phyloP scores from a whole-genome alignment of 176 grass and related monocot genomes.

The Themeda triandra region DNA sequence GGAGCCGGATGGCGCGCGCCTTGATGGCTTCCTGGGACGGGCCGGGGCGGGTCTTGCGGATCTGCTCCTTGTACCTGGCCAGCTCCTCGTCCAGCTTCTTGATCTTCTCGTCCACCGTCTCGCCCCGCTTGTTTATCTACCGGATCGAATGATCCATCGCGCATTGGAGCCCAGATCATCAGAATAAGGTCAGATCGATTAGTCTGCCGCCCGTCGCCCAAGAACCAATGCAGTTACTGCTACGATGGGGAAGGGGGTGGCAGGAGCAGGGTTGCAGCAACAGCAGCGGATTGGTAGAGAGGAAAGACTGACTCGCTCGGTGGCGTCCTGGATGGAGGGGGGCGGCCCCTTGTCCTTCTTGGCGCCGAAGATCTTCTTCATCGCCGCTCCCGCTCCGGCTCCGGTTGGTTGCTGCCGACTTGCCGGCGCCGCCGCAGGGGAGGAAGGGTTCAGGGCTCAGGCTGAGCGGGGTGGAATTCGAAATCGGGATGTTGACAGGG shows the following conservation, averaged over 20 bases:
- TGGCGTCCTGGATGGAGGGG: conserved; percentile 83
- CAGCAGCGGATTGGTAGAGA: background rate
- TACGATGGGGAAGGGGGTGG: background rate
- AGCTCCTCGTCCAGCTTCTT: conserved; percentile 95
- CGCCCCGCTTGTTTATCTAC: conserved; percentile 87
- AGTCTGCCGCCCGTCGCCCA: background rate
- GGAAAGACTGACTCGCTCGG: conserved; percentile 49
- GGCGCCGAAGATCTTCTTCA: conserved; percentile 93
- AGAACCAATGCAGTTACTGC: background rate
- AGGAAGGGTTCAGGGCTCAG: background rate
- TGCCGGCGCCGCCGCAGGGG: conserved; percentile 14
- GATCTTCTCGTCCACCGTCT: conserved; percentile 89
- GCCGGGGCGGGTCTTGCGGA: conserved; percentile 75
- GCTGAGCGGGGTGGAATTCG: background rate
- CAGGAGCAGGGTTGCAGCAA: background rate
- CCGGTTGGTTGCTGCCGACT: background rate
- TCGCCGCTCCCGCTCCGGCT: conserved; percentile 14
- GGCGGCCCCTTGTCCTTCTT: conserved; percentile 85
- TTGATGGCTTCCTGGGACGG: conserved; percentile 95
- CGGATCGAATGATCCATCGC: background rate
- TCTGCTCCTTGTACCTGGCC: conserved; percentile 78
- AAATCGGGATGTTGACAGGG: conserved; percentile 24
- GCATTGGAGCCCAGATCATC: background rate
- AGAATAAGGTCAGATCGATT: background rate
- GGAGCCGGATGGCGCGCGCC: conserved; percentile 81